phyloP scores from a whole-genome alignment of 805 yeast genomes.

The Naumovozyma baii region DNA sequence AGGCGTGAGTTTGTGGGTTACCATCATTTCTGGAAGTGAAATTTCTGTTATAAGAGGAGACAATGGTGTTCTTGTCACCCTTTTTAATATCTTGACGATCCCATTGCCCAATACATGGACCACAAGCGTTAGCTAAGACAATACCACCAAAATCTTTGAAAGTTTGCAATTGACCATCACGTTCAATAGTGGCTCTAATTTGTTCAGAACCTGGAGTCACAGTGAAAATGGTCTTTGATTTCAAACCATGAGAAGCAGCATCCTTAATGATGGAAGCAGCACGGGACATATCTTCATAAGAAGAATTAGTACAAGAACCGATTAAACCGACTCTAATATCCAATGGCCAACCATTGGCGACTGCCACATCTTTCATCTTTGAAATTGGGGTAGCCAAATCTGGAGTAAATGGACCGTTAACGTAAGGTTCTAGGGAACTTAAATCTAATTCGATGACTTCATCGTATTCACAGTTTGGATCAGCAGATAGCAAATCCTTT shows the following conservation, averaged over 20 bases:
- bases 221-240: conserved; percentile 83
- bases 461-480: conserved; percentile 88
- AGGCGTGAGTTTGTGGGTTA: conserved; percentile 94
- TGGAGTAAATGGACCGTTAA: conserved; percentile 97
- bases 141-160: conserved; percentile 88
- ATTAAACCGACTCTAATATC: conserved; percentile 90
- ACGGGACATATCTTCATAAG: conserved; percentile 97
- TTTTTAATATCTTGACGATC: conserved; percentile 87
- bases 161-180: conserved; percentile 86
- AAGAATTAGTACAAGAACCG: conserved; percentile 98
- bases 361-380: conserved; percentile 72
- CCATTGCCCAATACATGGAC: conserved; percentile 99
- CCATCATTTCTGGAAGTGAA: conserved; percentile 97
- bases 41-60: conserved; percentile 95
- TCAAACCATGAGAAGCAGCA: conserved; percentile 84
- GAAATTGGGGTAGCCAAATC: conserved; percentile 95
- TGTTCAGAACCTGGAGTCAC: conserved; percentile 98
- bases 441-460: conserved; percentile 86
- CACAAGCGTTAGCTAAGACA: conserved; percentile 96
- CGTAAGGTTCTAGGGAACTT: conserved; percentile 83
- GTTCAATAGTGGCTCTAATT: conserved; percentile 94
- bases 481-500: conserved; percentile 67
- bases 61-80: conserved; percentile 93
- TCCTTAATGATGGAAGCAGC: conserved; percentile 87
- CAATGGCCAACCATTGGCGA: conserved; percentile 83